These are phyloP conservation scores for Lepidopterella palustris DNA, from an alignment of 495 filamentous ascomycete species.

Conservation along the genomic window DNA sequence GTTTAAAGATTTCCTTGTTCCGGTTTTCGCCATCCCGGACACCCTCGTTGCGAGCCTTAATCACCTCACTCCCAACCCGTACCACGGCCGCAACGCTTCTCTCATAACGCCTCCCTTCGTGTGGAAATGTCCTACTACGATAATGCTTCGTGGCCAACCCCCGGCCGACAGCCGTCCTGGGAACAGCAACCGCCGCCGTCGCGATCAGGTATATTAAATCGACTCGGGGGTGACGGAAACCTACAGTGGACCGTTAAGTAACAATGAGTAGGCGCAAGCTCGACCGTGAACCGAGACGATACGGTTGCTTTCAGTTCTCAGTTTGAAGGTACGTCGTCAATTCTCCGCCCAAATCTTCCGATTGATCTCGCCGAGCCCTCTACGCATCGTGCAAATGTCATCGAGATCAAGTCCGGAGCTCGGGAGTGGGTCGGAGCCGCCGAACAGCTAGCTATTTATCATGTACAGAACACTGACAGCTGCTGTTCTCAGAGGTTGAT, in stretches of 20 bases:
- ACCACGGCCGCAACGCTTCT: conserved; percentile 9
- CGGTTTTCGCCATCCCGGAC: conserved; percentile 2
- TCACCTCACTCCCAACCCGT: neutral
- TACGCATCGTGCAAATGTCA: too few relatives aligned
- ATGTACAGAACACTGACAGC: conserved; percentile 3
- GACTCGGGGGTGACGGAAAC: neutral
- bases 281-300: conserved; percentile 56
- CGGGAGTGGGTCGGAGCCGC: neutral
- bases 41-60: conserved; percentile 15
- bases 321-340: conserved; percentile 71
- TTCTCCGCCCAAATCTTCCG: neutral
- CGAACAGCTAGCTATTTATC: neutral
- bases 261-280: conserved; percentile 60
- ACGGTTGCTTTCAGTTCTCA: conserved; percentile 76
- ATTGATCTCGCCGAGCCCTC: too few relatives aligned
- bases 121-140: conserved; percentile 82
- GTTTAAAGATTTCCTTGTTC: conserved; percentile 2
- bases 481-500: conserved; percentile 70
- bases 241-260: conserved; percentile 22
- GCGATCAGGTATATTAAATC: conserved; percentile 61
- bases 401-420: neutral
- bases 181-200: conserved; percentile 82
- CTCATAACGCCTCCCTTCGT: conserved; percentile 6
- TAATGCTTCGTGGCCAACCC: conserved; percentile 67
- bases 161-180: conserved; percentile 63